Evolutionary conservation across 2,329 filamentous ascomycete genomes (phyloP).

Genomic region (Ceratocystis harringtonii): DNA sequence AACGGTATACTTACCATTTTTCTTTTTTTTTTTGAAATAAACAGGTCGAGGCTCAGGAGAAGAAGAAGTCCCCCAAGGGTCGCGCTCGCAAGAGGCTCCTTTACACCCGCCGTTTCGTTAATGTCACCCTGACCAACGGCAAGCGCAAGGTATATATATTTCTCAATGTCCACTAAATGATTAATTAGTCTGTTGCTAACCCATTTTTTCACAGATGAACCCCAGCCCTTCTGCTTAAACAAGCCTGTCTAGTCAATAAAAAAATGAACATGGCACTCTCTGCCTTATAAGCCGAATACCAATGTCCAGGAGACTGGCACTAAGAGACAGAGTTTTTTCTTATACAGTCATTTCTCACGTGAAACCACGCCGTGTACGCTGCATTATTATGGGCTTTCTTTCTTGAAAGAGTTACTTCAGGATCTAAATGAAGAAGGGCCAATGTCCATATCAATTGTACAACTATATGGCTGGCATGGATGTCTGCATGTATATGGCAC

Average conservation of each 20-base stretch:
- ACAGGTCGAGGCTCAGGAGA: slow-evolving; percentile 80
- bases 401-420: not conserved
- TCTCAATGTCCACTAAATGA: not conserved
- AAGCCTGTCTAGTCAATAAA: slow-evolving; percentile 15
- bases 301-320: slow-evolving; percentile 10
- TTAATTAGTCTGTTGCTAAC: not conserved
- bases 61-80: slow-evolving; percentile 93
- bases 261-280: slow-evolving; percentile 10
- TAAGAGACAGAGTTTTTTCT: slow-evolving; percentile 5
- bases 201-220: slow-evolving; percentile 25
- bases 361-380: not conserved
- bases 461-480: not conserved
- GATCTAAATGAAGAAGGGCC: not conserved
- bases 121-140: slow-evolving; percentile 91
- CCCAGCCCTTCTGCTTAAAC: slow-evolving; percentile 29
- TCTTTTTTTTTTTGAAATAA: slow-evolving; percentile 8
- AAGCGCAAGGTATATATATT: slow-evolving; percentile 69
- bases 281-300: slow-evolving; percentile 10
- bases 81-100: slow-evolving; percentile 92
- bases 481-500: not conserved
- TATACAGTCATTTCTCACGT: not conserved
- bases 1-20: not conserved
- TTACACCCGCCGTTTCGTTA: slow-evolving; percentile 96
- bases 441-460: not conserved
- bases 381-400: not conserved